Percentiles rank a stretch among this genome's conserved stretches.
phyloP scores from a whole-genome alignment of 2,329 filamentous ascomycete genomes.

The Claviceps lovelessii region DNA sequence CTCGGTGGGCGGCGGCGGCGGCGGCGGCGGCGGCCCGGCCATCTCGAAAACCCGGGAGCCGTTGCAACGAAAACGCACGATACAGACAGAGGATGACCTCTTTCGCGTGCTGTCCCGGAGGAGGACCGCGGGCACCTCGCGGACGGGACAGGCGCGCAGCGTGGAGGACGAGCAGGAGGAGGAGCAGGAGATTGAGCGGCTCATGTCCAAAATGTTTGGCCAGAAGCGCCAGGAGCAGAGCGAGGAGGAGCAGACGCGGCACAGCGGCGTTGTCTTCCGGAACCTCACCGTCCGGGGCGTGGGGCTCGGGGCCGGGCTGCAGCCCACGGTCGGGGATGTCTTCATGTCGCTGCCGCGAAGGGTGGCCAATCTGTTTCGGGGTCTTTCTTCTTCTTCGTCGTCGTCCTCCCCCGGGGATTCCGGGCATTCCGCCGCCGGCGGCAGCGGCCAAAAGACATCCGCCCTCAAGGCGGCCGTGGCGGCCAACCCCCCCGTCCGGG shows the following conservation, averaged over 20 bases:
- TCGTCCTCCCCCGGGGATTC: background rate
- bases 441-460: no score
- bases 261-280: slow-evolving; percentile 56
- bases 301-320: slow-evolving; percentile 46
- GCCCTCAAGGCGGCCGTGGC: slow-evolving; percentile 35
- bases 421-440: no score
- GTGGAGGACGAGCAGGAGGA: slow-evolving; percentile 26
- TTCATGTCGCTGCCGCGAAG: slow-evolving; percentile 35
- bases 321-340: slow-evolving; percentile 47
- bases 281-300: slow-evolving; percentile 56
- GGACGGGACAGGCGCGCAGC: slow-evolving; percentile 9
- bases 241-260: slow-evolving; percentile 54
- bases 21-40: background rate
- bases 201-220: slow-evolving; percentile 61
- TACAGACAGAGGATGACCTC: slow-evolving; percentile 34
- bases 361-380: slow-evolving; percentile 34
- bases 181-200: slow-evolving; percentile 37
- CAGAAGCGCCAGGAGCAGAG: slow-evolving; percentile 47
- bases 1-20: background rate
- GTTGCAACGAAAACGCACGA: slow-evolving; percentile 13
- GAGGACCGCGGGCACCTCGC: slow-evolving; percentile 26
- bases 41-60: slow-evolving; percentile 1
- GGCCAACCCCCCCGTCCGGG: slow-evolving; percentile 42
- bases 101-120: slow-evolving; percentile 34
- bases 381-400: slow-evolving; percentile 7